phyloP scores from a whole-genome alignment of 768 basidiomycete species.

The Russula lepida region DNA sequence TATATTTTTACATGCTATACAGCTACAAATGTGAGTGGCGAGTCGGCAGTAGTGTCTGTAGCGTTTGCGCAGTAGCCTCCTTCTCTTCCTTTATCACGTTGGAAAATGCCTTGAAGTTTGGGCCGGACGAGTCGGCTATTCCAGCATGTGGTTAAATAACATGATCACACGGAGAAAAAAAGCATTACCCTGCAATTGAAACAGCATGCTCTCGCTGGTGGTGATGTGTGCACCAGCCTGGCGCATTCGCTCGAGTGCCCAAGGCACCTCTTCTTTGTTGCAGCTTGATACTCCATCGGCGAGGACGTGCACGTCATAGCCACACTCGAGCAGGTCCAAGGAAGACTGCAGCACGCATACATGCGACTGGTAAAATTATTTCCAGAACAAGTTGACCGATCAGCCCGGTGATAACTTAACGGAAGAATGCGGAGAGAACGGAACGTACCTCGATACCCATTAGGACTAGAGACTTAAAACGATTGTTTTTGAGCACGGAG shows the following conservation, averaged over 20 bases:
- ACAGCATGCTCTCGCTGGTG: conserved; percentile 75
- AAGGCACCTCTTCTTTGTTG: conserved; percentile 70
- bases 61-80: conserved; percentile 40
- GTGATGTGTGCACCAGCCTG: conserved; percentile 68
- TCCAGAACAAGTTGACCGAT: not conserved
- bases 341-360: conserved; percentile 84
- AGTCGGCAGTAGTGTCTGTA: conserved; percentile 28
- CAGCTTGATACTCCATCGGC: conserved; percentile 82
- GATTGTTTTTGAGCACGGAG: conserved; percentile 39
- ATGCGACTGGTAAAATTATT: conserved; percentile 54
- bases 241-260: conserved; percentile 62
- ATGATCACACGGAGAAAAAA: conserved; percentile 4
- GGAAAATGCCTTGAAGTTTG: conserved; percentile 67
- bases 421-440: not conserved
- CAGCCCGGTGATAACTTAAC: not conserved
- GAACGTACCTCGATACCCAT: conserved; percentile 79
- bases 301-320: conserved; percentile 55
- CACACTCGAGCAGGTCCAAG: conserved; percentile 49
- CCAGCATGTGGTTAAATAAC: conserved; percentile 9
- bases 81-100: conserved; percentile 72
- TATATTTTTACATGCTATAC: not conserved
- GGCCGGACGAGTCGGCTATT: conserved; percentile 49
- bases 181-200: conserved; percentile 59
- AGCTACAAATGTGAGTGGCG: not conserved
- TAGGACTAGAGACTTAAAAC: conserved; percentile 56